Base-by-base conservation (phyloP, 2,329 filamentous ascomycete species). In the Fusarium sp. region DNA sequence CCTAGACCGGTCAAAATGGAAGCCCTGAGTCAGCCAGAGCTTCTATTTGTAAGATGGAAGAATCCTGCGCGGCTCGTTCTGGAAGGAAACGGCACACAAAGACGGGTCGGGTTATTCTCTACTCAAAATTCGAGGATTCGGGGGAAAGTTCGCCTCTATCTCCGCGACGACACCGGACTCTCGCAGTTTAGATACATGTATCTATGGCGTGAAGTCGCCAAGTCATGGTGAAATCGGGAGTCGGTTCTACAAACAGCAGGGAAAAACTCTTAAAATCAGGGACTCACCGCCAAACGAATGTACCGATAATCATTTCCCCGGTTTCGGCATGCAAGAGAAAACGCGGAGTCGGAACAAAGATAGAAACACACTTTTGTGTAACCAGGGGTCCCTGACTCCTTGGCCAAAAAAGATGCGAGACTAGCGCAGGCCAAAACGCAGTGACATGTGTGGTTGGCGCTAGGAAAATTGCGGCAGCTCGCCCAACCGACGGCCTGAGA, bases 401-500 rank as follows among this genome's bases (percentile, higher is more conserved):
- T 31, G 28, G 28, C 28, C 10, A 51, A 19, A 45, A 68, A 44
- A 31, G 40, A 53, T 57, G 49, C 44, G 42, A 49, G 55, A 59
- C 62, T 71, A 71, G 63, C 50, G 69, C 65, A 70, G 45, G 69
- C 62, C 61, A 65, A 62, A 50, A 56, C 38, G 38, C 52, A 67
- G 54, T 62, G 53, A 60, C 65, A 70, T 51, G 40, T 66, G 55
- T 44, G 55, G 40, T 19, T 60, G 65, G 38, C 69, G 54, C 69
- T 72, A 72, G 19, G 19, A 19, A 70, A 67, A 65, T 64, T 52
- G 57, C 61, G 65, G 57, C 61, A 62, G 49, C 40, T 55, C 46
- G n/a, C 39, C 50, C 36, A 64, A 56, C 34, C 26, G 26, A 31
- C 36, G 24, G 45, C 44, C 40, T 60, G 17, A n/a, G 50, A 24